Evolutionary conservation across 2,329 filamentous ascomycete species (phyloP).

Genomic region (Aspergillus piperis): DNA sequence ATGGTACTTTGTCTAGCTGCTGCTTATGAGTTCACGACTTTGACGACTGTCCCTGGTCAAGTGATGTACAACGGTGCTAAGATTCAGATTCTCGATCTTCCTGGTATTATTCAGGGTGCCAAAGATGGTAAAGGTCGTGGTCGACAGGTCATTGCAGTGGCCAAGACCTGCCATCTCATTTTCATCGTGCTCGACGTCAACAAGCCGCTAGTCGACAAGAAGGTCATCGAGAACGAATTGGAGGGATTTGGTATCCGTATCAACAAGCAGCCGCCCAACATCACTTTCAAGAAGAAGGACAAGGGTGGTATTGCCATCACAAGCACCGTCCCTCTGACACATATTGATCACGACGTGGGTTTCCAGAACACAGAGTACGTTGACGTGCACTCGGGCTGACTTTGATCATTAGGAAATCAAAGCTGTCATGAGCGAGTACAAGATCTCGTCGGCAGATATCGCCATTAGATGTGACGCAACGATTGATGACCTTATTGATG

Average conservation of each 20-base stretch:
- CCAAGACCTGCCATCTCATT: constrained; percentile 97
- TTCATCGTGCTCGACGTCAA: constrained; percentile 99
- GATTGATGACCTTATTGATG: constrained; percentile 93
- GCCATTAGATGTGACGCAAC: constrained; percentile 97
- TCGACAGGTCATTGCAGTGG: constrained; percentile 96
- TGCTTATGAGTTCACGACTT: constrained; percentile 97
- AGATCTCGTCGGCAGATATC: constrained; percentile 94
- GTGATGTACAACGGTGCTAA: constrained; percentile 96
- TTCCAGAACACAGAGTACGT: neutral
- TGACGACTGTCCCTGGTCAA: constrained; percentile 96
- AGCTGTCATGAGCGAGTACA: constrained; percentile 96
- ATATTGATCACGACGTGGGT: constrained; percentile 79
- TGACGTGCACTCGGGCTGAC: constrained; percentile 15
- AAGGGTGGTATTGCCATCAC: constrained; percentile 96
- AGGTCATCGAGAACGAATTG: constrained; percentile 89
- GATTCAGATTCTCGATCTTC: constrained; percentile 96
- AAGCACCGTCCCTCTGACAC: constrained; percentile 85
- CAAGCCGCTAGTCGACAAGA: constrained; percentile 96
- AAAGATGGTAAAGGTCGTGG: constrained; percentile 98
- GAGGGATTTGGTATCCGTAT: constrained; percentile 97
- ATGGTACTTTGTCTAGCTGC: constrained; percentile 58
- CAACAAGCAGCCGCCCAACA: constrained; percentile 96
- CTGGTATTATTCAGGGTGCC: constrained; percentile 97
- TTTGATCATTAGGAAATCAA: constrained; percentile 70
- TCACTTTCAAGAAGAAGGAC: constrained; percentile 99